A percentile compares a stretch with the other conserved stretches of the same genome.
These are phyloP conservation scores for Mortierella sp. DNA, from an alignment of 371 early-diverging fungal species.

Conservation along the genomic window DNA sequence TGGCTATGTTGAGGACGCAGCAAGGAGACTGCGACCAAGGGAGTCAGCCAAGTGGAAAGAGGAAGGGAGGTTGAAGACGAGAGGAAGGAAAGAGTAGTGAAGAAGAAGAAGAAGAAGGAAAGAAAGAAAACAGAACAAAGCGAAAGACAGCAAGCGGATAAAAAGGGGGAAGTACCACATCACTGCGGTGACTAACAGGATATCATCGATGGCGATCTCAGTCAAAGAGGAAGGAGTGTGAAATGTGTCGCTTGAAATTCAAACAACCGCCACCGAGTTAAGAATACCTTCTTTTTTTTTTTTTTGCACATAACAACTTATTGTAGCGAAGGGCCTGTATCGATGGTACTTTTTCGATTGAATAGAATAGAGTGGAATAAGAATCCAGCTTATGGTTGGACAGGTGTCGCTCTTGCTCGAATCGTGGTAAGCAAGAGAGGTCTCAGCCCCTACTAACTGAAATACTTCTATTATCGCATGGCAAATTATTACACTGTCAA, in stretches of 20 bases:
- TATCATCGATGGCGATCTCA: slow-evolving; percentile 24
- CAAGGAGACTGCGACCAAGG: slow-evolving; percentile 22
- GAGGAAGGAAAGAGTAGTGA: background rate
- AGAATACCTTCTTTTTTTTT: background rate
- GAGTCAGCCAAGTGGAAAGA: background rate
- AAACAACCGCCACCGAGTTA: slow-evolving; percentile 13
- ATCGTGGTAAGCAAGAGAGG: background rate
- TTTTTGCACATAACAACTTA: background rate
- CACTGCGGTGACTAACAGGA: slow-evolving; percentile 13
- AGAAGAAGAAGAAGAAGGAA: slow-evolving; percentile 8
- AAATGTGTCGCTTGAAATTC: background rate
- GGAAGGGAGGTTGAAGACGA: background rate
- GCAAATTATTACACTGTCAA: background rate
- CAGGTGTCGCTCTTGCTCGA: background rate
- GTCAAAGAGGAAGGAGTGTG: slow-evolving; percentile 13
- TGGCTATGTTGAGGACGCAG: slow-evolving; percentile 5
- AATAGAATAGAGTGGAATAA: background rate
- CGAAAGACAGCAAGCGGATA: background rate
- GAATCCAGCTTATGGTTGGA: background rate
- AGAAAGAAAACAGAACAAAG: background rate
- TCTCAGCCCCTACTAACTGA: background rate
- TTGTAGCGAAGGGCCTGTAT: background rate
- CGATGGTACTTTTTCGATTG: background rate
- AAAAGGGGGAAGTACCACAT: background rate
- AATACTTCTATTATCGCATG: background rate